Base-by-base conservation (phyloP, 345 rosid genomes). In the Aquilaria malaccensis region DNA sequence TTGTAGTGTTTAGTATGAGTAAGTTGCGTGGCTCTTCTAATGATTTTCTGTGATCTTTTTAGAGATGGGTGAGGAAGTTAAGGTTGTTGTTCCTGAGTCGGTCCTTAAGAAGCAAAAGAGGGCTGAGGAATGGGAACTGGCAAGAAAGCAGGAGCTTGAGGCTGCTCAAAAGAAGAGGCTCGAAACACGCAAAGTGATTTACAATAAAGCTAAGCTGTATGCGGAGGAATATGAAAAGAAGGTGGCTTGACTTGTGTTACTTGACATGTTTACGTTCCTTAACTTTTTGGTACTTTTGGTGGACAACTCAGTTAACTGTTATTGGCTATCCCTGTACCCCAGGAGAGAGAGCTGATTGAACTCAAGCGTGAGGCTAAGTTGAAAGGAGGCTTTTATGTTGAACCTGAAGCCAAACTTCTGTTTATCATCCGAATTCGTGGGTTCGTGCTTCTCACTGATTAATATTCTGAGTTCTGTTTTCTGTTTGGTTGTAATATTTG, bases 51-150 rank as follows among this genome's bases (percentile, higher is more conserved):
- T 1, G 30, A 55, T 22, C 22, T 55, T 11, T 3, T 52, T 48
- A 71, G 83, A 75, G 65, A 84, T 81, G 87, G 81, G 63, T 33
- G 77, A 55, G 56, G 84, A 73, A 62, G 78, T 66, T 53, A 82
- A 80, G 76, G 70, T 33, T 30, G 70, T 75, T 7, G 51, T 84
- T 15, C 95, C 91, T 0, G 95, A 87, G 78, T 79, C 89, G 0
- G 84, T 83, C 31, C 64, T 85, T 76, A 83, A 85, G 83, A 89
- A 87, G 86, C 69, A 67, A 71, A 89, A 85, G 85, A 81, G 80
- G 47, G 68, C 69, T 30, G 87, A 75, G 60, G 86, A 85, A 29
- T 87, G 95, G 87, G 85, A 80, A 30, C 58, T 79, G 56, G 80
- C 78, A 1, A 81, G 79, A 67, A 83, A 67, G 56, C 72, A 72